These are phyloP conservation scores for Schwanniomyces etchellsii DNA, from an alignment of 1,139 yeast species.

Conservation along the genomic window DNA sequence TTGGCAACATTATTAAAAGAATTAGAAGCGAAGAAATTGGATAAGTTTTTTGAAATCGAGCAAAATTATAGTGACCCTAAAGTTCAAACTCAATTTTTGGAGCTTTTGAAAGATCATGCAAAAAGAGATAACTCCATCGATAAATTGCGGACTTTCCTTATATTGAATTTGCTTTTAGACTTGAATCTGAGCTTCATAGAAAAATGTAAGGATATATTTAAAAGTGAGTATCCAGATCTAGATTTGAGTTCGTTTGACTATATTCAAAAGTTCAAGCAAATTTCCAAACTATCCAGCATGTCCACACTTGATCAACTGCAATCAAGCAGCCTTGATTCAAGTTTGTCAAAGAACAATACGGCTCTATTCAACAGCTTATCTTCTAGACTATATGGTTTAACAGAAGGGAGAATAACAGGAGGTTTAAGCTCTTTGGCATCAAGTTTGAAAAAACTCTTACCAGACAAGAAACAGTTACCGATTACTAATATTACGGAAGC, in stretches of 20 bases:
- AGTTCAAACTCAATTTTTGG: conserved; percentile 53
- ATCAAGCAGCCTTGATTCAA: conserved; percentile 11
- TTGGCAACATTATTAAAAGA: conserved; percentile 80
- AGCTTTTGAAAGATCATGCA: conserved; percentile 43
- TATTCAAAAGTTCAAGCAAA: conserved; percentile 75
- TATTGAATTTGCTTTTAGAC: conserved; percentile 52
- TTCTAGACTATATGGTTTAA: conserved; percentile 69
- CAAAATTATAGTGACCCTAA: conserved; percentile 66
- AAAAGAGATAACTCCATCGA: conserved; percentile 62
- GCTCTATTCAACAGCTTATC: conserved; percentile 77
- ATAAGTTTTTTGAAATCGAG: conserved; percentile 89
- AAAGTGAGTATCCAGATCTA: conserved; percentile 47
- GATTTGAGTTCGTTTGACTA: conserved; percentile 65
- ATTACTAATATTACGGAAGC: conserved; percentile 88
- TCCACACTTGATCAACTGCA: conserved; percentile 13
- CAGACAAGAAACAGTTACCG: conserved; percentile 83
- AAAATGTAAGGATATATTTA: conserved; percentile 62
- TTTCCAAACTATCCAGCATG: conserved; percentile 60
- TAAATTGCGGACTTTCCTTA: conserved; percentile 82
- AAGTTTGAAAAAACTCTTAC: conserved; percentile 80
- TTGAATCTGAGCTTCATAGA: conserved; percentile 57
- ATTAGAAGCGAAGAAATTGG: conserved; percentile 78
- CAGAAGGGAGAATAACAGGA: conserved; percentile 75
- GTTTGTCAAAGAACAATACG: conserved; percentile 31
- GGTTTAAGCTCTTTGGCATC: conserved; percentile 85